These are phyloP conservation scores for Colletotrichum musicola DNA, from an alignment of 2,329 filamentous ascomycete genomes.

Conservation along the genomic window DNA sequence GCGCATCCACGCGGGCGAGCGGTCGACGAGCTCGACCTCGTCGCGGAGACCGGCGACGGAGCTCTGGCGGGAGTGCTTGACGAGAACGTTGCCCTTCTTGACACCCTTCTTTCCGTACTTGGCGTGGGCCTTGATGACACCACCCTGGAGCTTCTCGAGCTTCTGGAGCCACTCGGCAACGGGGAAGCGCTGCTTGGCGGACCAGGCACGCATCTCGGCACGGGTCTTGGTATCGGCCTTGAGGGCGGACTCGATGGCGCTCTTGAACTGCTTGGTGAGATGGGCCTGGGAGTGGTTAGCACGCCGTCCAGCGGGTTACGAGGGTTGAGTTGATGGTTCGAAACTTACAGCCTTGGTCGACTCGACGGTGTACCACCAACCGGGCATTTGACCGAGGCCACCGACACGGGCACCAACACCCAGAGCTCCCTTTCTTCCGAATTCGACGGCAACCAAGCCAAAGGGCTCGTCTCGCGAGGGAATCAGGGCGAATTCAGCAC, in stretches of 20 bases:
- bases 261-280: slow-evolving; percentile 74
- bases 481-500: slow-evolving; percentile 77
- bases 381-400: slow-evolving; percentile 77
- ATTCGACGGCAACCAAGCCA: slow-evolving; percentile 76
- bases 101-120: slow-evolving; percentile 41
- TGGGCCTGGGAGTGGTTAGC: slow-evolving; percentile 54
- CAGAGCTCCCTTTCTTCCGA: slow-evolving; percentile 75
- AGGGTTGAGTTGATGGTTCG: not conserved
- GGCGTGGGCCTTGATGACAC: slow-evolving; percentile 65
- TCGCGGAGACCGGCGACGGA: slow-evolving; percentile 30
- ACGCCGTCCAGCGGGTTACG: not conserved
- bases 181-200: slow-evolving; percentile 75
- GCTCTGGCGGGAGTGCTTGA: slow-evolving; percentile 32
- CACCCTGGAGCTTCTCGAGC: slow-evolving; percentile 71
- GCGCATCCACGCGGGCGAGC: slow-evolving; percentile 36
- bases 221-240: slow-evolving; percentile 67
- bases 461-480: slow-evolving; percentile 79
- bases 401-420: slow-evolving; percentile 76
- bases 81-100: slow-evolving; percentile 37
- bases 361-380: slow-evolving; percentile 79
- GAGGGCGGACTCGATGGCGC: slow-evolving; percentile 71
- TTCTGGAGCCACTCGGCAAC: slow-evolving; percentile 76
- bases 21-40: slow-evolving; percentile 38
- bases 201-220: slow-evolving; percentile 73
- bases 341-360: slow-evolving; percentile 64